Base-by-base conservation (phyloP, 192 early-diverging fungal species). In the Coemansia sp. region DNA sequence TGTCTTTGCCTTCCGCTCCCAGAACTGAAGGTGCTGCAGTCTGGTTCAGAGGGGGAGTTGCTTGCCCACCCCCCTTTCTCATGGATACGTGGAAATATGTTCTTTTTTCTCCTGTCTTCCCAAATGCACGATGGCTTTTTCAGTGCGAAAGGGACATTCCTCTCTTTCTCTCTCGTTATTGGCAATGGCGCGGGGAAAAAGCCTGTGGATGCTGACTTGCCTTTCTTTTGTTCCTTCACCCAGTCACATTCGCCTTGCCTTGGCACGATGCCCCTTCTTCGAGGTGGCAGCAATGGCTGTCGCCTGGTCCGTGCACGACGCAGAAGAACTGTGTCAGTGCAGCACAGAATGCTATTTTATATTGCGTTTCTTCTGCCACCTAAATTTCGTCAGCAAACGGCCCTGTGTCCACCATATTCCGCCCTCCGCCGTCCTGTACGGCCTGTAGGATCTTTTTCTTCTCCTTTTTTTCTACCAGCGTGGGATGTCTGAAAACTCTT, bases 141-240 rank as follows among this genome's bases (percentile, higher is more conserved):
- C 32, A 32, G 4, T 32, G 32, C 32, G 21, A 56, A 56, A 50
- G 16, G 19, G 4, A 10, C 15, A 4, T 15, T 26, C 32, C 19
- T 19, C 32, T 10, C 9, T 54, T 23, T 10, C 9, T 7, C 39
- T 61, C 40, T 37, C 38, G 19, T 42, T 61, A 38, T 38, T 42
- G 26, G 60, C 60, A 37, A 42, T 72, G 71, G 64, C 71, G 63
- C 71, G 64, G 71, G 71, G 71, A 72, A 72, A 71, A 16, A 56
- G 42, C 32, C 44, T 7, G 50, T 11, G n/a, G 44, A 3, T 32
- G 0, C 32, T 32, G 32, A 2, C 32, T 32, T 32, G 43, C 42
- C 42, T 26, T 59, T 38, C 32, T 32, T 32, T 32, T 32, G 32
- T 32, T 41, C 15, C 16, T 59, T 40, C 39, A 39, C 56, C 15